Percentiles rank a stretch among this genome's conserved stretches.
Conservation (phyloP, 1,139 yeast genomes). For the Ogataea hybrid region DNA sequence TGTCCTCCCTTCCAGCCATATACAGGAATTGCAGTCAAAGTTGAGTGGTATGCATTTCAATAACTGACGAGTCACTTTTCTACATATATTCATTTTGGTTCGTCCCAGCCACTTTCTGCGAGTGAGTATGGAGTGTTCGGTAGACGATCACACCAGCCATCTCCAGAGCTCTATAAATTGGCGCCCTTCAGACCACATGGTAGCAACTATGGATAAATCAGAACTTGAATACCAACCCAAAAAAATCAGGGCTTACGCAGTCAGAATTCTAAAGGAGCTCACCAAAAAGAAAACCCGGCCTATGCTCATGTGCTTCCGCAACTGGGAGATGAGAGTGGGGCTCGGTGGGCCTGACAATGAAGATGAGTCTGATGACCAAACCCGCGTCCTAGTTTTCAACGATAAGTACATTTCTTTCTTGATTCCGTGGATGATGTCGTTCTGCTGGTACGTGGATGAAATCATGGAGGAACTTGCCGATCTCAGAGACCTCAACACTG, state of each 20-base stretch:
- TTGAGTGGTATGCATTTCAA: conserved; percentile 25
- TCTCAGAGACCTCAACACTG: conserved; percentile 17
- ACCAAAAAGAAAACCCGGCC: conserved; percentile 23
- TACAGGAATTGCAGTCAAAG: conserved; percentile 29
- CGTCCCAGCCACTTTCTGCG: too few species aligned
- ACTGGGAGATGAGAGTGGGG: conserved; percentile 17
- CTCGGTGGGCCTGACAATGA: conserved; percentile 1
- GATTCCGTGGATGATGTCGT: conserved; percentile 13
- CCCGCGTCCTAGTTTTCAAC: conserved; percentile 13
- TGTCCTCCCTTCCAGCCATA: conserved; percentile 21
- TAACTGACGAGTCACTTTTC: conserved; percentile 5
- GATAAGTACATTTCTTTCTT: conserved; percentile 17
- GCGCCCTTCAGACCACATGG: background rate
- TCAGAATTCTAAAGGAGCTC: conserved; percentile 18
- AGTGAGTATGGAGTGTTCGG: too few species aligned
- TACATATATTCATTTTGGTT: background rate
- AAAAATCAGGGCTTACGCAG: conserved; percentile 18
- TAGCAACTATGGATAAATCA: background rate
- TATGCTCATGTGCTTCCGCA: conserved; percentile 17
- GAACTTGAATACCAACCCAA: conserved; percentile 2
- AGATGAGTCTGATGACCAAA: background rate
- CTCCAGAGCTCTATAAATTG: background rate
- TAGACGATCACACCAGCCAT: background rate
- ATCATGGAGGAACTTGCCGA: conserved; percentile 8
- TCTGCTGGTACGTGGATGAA: conserved; percentile 10